Percentiles rank a stretch among this genome's conserved stretches.
phyloP scores from a whole-genome alignment of 805 yeast genomes.

The Candida boidinii region DNA sequence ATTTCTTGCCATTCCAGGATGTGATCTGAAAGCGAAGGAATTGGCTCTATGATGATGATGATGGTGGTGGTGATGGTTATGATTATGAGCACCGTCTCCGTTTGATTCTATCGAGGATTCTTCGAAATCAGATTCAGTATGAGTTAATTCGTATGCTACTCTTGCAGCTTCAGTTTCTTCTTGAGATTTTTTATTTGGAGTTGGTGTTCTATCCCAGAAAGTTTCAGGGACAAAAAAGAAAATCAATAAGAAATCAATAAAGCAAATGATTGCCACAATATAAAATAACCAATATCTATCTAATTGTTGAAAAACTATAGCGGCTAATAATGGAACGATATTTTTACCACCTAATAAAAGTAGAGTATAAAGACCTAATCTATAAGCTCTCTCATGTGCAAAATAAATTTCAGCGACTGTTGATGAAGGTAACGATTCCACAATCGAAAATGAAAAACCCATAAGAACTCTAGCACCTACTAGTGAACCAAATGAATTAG shows the following conservation, averaged over 20 bases:
- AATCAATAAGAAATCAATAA: constrained; percentile 33
- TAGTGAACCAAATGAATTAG: constrained; percentile 38
- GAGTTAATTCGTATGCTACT: constrained; percentile 22
- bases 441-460: constrained; percentile 56
- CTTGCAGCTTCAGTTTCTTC: constrained; percentile 41
- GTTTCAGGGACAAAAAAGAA: constrained; percentile 57
- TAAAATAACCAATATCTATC: constrained; percentile 57
- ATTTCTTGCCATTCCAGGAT: not conserved
- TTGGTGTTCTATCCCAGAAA: constrained; percentile 51
- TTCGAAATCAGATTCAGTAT: constrained; percentile 1
- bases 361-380: constrained; percentile 33
- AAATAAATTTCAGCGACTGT: constrained; percentile 52
- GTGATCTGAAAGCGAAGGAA: constrained; percentile 6
- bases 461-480: constrained; percentile 50
- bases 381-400: constrained; percentile 31
- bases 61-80: not conserved
- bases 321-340: constrained; percentile 47
- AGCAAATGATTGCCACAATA: constrained; percentile 46
- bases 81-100: not conserved
- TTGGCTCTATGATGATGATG: constrained; percentile 3
- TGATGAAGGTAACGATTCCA: constrained; percentile 52
- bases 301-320: constrained; percentile 38
- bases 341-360: constrained; percentile 50
- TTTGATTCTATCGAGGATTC: not conserved
- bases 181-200: constrained; percentile 36